Evolutionary conservation across 257 asterid genomes (phyloP), one percentile per base, ranked within the genome.

Genomic region (Salvia miltiorrhiza): DNA sequence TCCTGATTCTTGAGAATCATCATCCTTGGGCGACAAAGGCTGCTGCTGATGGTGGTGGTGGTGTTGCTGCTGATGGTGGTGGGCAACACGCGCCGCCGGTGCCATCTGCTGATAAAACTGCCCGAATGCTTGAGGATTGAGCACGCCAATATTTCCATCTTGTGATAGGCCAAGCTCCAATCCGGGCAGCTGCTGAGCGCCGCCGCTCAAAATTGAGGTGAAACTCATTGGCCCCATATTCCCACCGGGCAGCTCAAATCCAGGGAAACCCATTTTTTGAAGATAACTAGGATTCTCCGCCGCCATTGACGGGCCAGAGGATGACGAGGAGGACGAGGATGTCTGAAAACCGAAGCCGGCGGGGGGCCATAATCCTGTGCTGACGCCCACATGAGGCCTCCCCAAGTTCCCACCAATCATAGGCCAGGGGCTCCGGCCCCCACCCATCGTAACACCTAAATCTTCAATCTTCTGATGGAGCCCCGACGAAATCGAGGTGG

Each of bases 161-260:
- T 89, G 92, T 45, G 96, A 79, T 11, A 89, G 59, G 20, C 96
- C 93, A 3, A 89, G 89, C 70, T 87, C 93, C 67, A 89, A 81
- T 14, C 92, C 96, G 62, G 96, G 90, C 50, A 79, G 74, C 58
- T 83, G 90, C 50, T 79, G 89, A 33, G 24, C 59, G 33, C 7
- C 78, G 11, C 70, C 79, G 26, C 90, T 85, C 80, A 87, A 63
- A 72, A 89, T 82, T 33, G 92, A 87, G 32, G 83, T 71, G 70
- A 87, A 87, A 71, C 88, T 85, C 87, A 85, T 77, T 5, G 72
- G 69, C 48, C 84, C 85, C 69, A 83, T 67, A 17, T 81, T 80
- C 52, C 78, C 81, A 0, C 76, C 21, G 8, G 85, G 87, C 73
- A 85, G 69, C 67, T 87, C 96, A 72, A 87, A 85, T 37, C 87